Evolutionary conservation across 768 basidiomycete species (phyloP), one percentile per base, ranked within the genome.

Genomic region (Trametes cubensis): DNA sequence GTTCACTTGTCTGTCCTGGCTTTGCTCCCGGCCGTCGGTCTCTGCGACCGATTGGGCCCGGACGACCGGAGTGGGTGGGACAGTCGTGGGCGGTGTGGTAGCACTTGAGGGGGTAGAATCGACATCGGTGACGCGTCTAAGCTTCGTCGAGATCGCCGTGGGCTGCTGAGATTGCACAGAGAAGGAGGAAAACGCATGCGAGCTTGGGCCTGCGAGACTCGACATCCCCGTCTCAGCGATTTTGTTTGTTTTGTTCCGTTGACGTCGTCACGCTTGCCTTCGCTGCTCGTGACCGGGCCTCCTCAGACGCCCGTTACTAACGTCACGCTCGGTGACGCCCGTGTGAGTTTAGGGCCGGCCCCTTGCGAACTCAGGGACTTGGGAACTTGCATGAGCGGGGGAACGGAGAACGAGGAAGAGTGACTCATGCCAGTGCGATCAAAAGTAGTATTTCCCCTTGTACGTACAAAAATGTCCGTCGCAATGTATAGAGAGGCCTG

Each of bases 181-280:
- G 47, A 66, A 63, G 50, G 66, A 58, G 44, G 60, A 55, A 55
- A 59, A 64, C 45, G 62, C 41, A 47, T 64, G 61, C 57, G 69
- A 63, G 63, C 56, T 63, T 13, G 65, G 58, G 30, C 63, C 61
- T 53, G 55, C 58, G 61, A 68, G 55, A 45, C 62, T 63, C 61
- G 71, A 70, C 71, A 72, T 68, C 66, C 61, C 66, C 58, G 64
- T 54, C 64, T 64, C 48, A 65, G 64, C 64, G 64, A 63, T 61
- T 68, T 68, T 62, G 67, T 67, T 71, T 71, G 69, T 70, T 71
- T 71, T 70, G 70, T 69, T 69, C 57, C 68, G 66, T 67, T 68
- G 58, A 62, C 62, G 67, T 65, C 58, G 66, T 67, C 57, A 64
- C 63, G 48, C 63, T 39, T 38, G 23, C 58, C 63, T 64, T 64